A percentile compares a stretch with the other conserved stretches of the same genome.
phyloP scores from a whole-genome alignment of 768 basidiomycete species.

The Calocera viscosa region DNA sequence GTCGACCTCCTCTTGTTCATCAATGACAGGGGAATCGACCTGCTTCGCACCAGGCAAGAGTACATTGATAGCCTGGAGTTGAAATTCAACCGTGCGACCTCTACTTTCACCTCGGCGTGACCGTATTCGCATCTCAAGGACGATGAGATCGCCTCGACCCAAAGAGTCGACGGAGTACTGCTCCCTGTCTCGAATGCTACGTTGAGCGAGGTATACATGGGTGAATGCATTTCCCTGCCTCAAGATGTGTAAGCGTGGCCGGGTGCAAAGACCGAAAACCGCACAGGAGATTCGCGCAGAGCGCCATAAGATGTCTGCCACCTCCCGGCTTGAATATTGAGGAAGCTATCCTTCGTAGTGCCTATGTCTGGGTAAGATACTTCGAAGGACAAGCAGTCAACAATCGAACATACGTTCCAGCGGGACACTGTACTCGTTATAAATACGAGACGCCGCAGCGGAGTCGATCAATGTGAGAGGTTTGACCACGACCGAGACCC shows the following conservation, averaged over 20 bases:
- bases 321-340: background rate
- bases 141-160: no score
- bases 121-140: no score
- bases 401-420: background rate
- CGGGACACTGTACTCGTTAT: background rate
- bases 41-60: no score
- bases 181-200: background rate
- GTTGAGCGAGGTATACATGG: background rate
- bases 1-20: no score
- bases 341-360: background rate
- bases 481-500: background rate
- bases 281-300: background rate
- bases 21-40: no score
- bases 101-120: no score
- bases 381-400: background rate
- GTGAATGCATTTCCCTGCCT: background rate
- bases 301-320: background rate
- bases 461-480: background rate
- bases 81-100: no score
- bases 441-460: background rate
- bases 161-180: background rate
- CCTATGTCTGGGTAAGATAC: background rate
- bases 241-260: background rate
- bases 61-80: no score
- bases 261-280: background rate